Evolutionary conservation across 352 stramenopile species (phyloP), one percentile per base, ranked within the genome.

Genomic region (Aphanomyces astaci): DNA sequence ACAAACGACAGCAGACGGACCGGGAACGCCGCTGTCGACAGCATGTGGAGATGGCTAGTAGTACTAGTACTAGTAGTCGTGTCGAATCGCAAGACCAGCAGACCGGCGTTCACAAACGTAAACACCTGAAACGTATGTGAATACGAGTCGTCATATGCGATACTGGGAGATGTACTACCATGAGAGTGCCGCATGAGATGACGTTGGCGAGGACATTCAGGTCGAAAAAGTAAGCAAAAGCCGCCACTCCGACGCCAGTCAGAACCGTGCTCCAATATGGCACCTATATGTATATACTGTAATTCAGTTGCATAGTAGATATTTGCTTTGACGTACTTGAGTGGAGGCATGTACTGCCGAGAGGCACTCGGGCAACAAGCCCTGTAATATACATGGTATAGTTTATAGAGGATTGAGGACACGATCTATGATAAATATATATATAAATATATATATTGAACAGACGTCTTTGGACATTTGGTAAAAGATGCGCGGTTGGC

Each of bases 41-140:
- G 36, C 36, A 7, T 15, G 36, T 43, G 36, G 36, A 7, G 72
- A 73, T 17, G 40, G 48, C 70, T 82, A 53, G 71, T 70, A 49
- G 64, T 15, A 33, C 49, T 36, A 25, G 32, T 25, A n/a, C n/a
- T n/a, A 40, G 54, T 31, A 17, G 76, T 11, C 76, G 69, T 54
- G 79, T 81, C 82, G 90, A 46, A 87, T 17, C 86, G 82, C 31
- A 96, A 55, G 15, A 96, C 63, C 32, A 97, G 73, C 17, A 97
- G 87, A n/a, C 89, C 91, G 31, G 89, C 87, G 74, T 96, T 94
- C 15, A 97, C 89, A 62, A 96, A 96, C n/a, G 88, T 96, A 59
- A 97, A 97, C 1, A 96, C 91, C 78, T 96, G 83, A 0, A 96
- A 72, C 7, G 73, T 33, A 22, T 33, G 25, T 17, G 52, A 28